phyloP scores from a whole-genome alignment of 805 yeast genomes.

The Zygosaccharomyces bisporus region DNA sequence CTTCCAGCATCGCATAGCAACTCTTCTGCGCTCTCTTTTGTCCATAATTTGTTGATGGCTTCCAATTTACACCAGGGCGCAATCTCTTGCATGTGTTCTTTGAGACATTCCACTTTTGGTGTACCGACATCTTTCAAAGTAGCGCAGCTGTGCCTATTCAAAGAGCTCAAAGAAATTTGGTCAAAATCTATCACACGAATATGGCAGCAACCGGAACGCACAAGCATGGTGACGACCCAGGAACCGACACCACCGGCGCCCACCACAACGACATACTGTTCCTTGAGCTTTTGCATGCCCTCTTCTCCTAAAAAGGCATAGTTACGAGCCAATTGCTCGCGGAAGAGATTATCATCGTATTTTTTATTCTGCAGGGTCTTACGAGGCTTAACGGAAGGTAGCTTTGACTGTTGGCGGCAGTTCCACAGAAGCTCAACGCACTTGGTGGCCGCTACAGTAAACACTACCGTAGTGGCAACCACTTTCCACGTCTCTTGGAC shows the following conservation, averaged over 20 bases:
- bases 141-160: conserved; percentile 94
- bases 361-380: conserved; percentile 11
- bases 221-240: conserved; percentile 88
- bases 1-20: conserved; percentile 45
- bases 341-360: conserved; percentile 66
- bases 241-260: conserved; percentile 99
- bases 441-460: conserved; percentile 34
- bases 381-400: conserved; percentile 3
- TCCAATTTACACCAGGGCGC: conserved; percentile 96
- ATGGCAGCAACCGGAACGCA: conserved; percentile 82
- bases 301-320: conserved; percentile 86
- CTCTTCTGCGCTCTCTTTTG: conserved; percentile 56
- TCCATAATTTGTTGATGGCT: conserved; percentile 75
- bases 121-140: conserved; percentile 88
- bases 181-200: conserved; percentile 88
- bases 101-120: conserved; percentile 79
- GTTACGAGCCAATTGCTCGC: conserved; percentile 91
- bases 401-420: conserved; percentile 12
- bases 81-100: conserved; percentile 58
- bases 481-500: conserved; percentile 27
- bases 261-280: conserved; percentile 68
- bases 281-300: conserved; percentile 71
- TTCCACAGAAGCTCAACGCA: conserved; percentile 31
- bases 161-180: conserved; percentile 87
- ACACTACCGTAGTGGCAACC: conserved; percentile 32